phyloP scores from a whole-genome alignment of 2,329 filamentous ascomycete species.

The Aspergillus ochraceoroseus region DNA sequence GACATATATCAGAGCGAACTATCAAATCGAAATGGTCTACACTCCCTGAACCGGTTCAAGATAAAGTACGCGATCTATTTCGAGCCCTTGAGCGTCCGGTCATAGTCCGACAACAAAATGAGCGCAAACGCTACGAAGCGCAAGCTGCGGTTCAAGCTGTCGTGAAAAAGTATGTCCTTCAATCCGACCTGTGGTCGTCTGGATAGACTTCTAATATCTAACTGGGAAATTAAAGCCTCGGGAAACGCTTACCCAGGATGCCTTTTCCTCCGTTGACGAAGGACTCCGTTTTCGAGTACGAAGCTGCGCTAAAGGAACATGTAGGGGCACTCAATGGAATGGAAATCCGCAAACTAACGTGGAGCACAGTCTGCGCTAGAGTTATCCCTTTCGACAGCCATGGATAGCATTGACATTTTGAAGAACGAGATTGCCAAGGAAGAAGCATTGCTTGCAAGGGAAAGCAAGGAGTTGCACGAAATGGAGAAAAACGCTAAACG shows the following conservation, averaged over 20 bases:
- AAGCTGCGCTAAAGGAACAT: slow-evolving; percentile 42
- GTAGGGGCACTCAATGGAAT: slow-evolving; percentile 24
- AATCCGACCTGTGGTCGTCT: too few species aligned
- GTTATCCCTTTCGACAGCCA: slow-evolving; percentile 37
- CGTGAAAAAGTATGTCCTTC: slow-evolving; percentile 39
- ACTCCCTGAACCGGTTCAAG: slow-evolving; percentile 41
- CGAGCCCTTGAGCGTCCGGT: slow-evolving; percentile 41
- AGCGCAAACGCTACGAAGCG: slow-evolving; percentile 41
- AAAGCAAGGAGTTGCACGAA: slow-evolving; percentile 39
- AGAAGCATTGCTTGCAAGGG: slow-evolving; percentile 39
- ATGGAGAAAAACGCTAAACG: slow-evolving; percentile 44
- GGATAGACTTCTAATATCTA: neutral
- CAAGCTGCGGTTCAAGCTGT: slow-evolving; percentile 41
- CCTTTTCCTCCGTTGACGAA: slow-evolving; percentile 44
- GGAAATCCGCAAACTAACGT: neutral
- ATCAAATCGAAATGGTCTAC: slow-evolving; percentile 47
- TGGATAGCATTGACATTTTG: slow-evolving; percentile 39
- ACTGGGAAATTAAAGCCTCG: slow-evolving; percentile 34
- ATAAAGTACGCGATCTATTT: slow-evolving; percentile 42
- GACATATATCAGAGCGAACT: slow-evolving; percentile 41
- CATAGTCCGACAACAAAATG: slow-evolving; percentile 42
- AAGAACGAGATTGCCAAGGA: slow-evolving; percentile 42
- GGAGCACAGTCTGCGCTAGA: slow-evolving; percentile 36
- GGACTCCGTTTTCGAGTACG: slow-evolving; percentile 43
- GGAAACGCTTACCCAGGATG: slow-evolving; percentile 43